A percentile compares a stretch with the other conserved stretches of the same genome.
Conservation (phyloP, 2,329 filamentous ascomycete species). For the Fusarium protoensiforme region DNA sequence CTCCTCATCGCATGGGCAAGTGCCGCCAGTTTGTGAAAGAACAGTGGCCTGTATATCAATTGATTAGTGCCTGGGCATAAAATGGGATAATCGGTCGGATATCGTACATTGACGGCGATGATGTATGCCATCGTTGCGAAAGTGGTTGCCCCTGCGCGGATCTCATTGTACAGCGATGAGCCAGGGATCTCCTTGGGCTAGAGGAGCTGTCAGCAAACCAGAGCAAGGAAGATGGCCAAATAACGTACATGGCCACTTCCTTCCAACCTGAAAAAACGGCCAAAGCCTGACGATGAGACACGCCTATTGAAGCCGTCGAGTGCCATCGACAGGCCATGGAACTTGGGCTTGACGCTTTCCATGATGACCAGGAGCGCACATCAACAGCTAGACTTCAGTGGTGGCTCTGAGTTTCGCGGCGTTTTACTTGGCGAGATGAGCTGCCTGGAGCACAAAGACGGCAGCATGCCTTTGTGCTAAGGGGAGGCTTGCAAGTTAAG, state of each 20-base stretch:
- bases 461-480: not conserved
- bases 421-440: not conserved
- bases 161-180: conserved; percentile 69
- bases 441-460: not conserved
- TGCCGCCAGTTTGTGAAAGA: conserved; percentile 26
- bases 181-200: conserved; percentile 62
- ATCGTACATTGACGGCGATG: conserved; percentile 38
- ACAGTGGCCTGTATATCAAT: conserved; percentile 11
- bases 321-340: not conserved
- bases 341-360: not conserved
- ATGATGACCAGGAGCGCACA: conserved; percentile 5
- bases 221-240: not conserved
- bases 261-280: conserved; percentile 28
- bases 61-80: not conserved
- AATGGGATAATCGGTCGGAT: not conserved
- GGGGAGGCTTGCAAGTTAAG: not conserved
- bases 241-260: conserved; percentile 26
- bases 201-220: not conserved
- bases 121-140: conserved; percentile 44
- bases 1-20: conserved; percentile 25
- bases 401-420: not conserved
- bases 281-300: conserved; percentile 17
- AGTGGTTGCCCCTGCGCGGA: conserved; percentile 71
- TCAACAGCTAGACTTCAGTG: not conserved
- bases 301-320: conserved; percentile 6